Evolutionary conservation across 2,329 filamentous ascomycete species (phyloP), one percentile per base, ranked within the genome.

Genomic region (Atkinsonella texensis): DNA sequence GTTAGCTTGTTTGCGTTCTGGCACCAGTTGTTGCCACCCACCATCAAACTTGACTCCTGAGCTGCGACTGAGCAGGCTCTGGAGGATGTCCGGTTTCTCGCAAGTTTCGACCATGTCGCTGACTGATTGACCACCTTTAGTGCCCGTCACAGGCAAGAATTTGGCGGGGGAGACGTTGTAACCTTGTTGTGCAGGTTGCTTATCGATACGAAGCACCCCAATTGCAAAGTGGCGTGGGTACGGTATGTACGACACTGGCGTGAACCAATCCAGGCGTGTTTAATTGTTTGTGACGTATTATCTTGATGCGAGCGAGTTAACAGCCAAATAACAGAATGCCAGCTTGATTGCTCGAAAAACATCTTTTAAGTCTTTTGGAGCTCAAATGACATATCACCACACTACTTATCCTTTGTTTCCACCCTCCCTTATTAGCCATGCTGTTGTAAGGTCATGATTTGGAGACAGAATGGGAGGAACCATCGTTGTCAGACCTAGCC

Each of bases 191-290:
- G 35, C n/a, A 44, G 40, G 41, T 23, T 18, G 31, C 51, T 47
- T 53, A 50, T 53, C 51, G 51, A 53, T 53, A 53, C 18, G 12
- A n/a, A 17, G 43, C 43, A 46, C 28, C 12, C n/a, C 28, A 46
- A 33, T 46, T 48, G 33, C 17, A 40, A 41, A 40, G 7, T 38
- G 35, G 35, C 35, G 15, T 12, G 35, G 35, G 35, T 15, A 38
- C 4, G 20, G 20, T 23, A 4, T 23, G 20, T 9, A 15, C 35
- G 35, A 38, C 8, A 12, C 35, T 15, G 9, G 28, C 35, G 4
- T 38, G 11, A 38, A 12, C 35, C 35, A 18, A 28, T 47, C n/a
- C 46, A 39, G 12, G n/a, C 13, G 5, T 1, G 17, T 40, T 31
- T 41, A 20, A 4, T 38, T 4, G 10, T 13, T 38, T 38, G 9